phyloP scores from a whole-genome alignment of 495 filamentous ascomycete species.

The Neurospora sp. region DNA sequence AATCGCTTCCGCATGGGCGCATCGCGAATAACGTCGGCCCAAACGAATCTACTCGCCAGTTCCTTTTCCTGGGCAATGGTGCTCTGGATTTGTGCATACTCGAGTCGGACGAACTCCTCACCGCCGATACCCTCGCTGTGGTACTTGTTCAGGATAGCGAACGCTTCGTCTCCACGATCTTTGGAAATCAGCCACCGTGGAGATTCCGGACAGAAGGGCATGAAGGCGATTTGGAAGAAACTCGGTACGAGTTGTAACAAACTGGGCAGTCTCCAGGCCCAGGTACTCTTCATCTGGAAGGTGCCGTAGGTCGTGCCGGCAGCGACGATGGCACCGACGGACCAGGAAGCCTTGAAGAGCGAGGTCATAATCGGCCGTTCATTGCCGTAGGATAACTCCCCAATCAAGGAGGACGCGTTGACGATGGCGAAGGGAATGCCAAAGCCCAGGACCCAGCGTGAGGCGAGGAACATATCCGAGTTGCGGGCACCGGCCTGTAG shows the following conservation, averaged over 20 bases:
- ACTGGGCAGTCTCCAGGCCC: constrained; percentile 53
- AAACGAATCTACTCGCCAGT: constrained; percentile 32
- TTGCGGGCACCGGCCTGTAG: constrained; percentile 18
- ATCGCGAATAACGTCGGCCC: constrained; percentile 42
- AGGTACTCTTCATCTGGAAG: constrained; percentile 39
- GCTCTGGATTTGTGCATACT: constrained; percentile 44
- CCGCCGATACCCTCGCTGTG: constrained; percentile 44
- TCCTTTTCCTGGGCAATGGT: constrained; percentile 44
- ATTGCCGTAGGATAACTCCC: constrained; percentile 49
- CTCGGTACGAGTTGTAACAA: constrained; percentile 39
- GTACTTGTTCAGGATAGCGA: constrained; percentile 43
- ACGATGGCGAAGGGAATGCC: constrained; percentile 52
- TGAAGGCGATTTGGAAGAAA: constrained; percentile 40
- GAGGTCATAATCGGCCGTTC: constrained; percentile 49
- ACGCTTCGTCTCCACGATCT: constrained; percentile 41
- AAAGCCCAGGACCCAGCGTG: constrained; percentile 51
- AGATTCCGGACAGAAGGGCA: constrained; percentile 40
- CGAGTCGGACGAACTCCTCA: constrained; percentile 41
- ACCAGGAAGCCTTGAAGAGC: constrained; percentile 52
- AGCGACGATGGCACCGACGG: constrained; percentile 46
- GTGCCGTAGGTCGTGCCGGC: constrained; percentile 47
- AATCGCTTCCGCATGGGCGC: constrained; percentile 42
- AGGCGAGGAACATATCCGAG: constrained; percentile 47
- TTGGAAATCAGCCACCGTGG: constrained; percentile 40
- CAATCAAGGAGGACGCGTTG: constrained; percentile 47